Conservation (phyloP, 106 monocot genomes). For the Apostasia ramifera region DNA sequence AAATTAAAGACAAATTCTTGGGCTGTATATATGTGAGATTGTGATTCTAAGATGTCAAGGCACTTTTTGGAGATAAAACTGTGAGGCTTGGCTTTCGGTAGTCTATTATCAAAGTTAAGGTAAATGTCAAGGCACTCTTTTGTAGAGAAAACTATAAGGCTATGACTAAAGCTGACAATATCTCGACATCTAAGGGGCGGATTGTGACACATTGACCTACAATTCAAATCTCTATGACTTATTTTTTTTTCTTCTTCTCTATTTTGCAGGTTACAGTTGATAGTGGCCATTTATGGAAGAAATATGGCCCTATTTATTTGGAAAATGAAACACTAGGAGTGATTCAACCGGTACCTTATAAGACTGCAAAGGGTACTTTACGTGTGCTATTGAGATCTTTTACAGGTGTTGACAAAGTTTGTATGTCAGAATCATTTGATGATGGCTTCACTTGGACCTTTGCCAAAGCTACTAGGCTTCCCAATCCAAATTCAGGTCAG, state of each 20-base stretch:
- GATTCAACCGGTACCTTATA: slow-evolving; percentile 86
- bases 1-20: too few species aligned
- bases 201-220: too few species aligned
- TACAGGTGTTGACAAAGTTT: slow-evolving; percentile 46
- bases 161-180: too few species aligned
- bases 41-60: too few species aligned
- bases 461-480: slow-evolving; percentile 56
- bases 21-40: too few species aligned
- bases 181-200: too few species aligned
- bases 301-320: slow-evolving; percentile 76
- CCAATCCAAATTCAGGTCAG: slow-evolving; percentile 92
- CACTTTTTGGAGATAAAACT: too few species aligned
- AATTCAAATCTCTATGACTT: too few species aligned
- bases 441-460: slow-evolving; percentile 68
- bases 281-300: slow-evolving; percentile 68
- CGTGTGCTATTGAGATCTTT: slow-evolving; percentile 69
- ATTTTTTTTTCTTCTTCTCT: background rate
- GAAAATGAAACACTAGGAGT: slow-evolving; percentile 49
- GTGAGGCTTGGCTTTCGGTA: too few species aligned
- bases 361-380: slow-evolving; percentile 43
- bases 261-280: slow-evolving; percentile 52
- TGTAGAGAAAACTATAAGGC: too few species aligned
- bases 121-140: too few species aligned
- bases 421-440: slow-evolving; percentile 80
- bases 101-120: too few species aligned